Percentiles rank a stretch among this genome's conserved stretches.
These are phyloP conservation scores for Debaryomyces subglobosus DNA, from an alignment of 1,139 yeast species.

Conservation along the genomic window DNA sequence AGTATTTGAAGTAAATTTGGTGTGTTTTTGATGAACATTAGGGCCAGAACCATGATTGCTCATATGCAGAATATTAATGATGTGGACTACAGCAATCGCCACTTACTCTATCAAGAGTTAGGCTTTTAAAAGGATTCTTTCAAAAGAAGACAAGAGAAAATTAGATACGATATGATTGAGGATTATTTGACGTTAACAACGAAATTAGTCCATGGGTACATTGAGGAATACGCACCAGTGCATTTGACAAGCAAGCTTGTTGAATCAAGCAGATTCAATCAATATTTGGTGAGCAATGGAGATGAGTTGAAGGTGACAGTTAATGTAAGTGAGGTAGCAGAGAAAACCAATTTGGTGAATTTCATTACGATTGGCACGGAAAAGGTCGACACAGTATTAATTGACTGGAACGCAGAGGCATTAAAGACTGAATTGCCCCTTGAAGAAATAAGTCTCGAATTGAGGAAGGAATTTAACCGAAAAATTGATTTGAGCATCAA, in stretches of 20 bases:
- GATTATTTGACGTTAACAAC: slow-evolving; percentile 30
- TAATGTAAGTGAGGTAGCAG: slow-evolving; percentile 18
- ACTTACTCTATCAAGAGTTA: background rate
- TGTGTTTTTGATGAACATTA: background rate
- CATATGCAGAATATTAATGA: background rate
- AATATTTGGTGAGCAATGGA: slow-evolving; percentile 19
- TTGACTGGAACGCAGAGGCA: slow-evolving; percentile 4
- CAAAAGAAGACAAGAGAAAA: background rate
- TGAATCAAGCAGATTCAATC: slow-evolving; percentile 17
- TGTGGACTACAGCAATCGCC: background rate
- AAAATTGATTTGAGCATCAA: slow-evolving; percentile 5
- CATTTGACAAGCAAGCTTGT: slow-evolving; percentile 1
- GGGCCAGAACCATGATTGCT: background rate
- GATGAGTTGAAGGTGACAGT: slow-evolving; percentile 17
- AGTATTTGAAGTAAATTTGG: background rate
- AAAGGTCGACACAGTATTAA: slow-evolving; percentile 3
- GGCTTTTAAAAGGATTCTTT: background rate
- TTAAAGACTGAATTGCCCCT: slow-evolving; percentile 7
- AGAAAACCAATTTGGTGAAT: slow-evolving; percentile 3
- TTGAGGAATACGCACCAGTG: slow-evolving; percentile 18
- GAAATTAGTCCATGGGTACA: slow-evolving; percentile 28
- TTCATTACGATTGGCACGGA: slow-evolving; percentile 6
- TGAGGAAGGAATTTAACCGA: slow-evolving; percentile 4
- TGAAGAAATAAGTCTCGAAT: slow-evolving; percentile 3
- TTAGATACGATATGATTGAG: slow-evolving; percentile 17